phyloP scores from a whole-genome alignment of 2,329 filamentous ascomycete genomes.

The Domatiomyces globalis region DNA sequence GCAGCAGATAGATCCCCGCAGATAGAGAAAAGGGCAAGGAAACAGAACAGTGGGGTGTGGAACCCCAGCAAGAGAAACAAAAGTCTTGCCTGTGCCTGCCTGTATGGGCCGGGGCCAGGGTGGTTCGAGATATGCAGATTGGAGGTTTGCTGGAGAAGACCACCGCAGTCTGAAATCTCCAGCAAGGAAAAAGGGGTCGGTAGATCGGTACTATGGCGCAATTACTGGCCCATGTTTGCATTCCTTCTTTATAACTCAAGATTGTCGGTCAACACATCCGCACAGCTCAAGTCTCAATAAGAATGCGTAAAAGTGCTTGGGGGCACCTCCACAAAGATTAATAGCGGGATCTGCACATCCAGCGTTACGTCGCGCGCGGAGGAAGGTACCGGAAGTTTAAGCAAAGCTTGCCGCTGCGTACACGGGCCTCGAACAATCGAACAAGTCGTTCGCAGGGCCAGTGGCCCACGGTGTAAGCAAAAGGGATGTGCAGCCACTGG shows the following conservation, averaged over 20 bases:
- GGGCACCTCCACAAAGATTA: not conserved
- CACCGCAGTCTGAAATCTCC: too few species aligned
- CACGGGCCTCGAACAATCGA: not conserved
- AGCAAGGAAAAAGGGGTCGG: too few species aligned
- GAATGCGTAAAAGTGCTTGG: too few species aligned
- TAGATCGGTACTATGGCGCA: too few species aligned
- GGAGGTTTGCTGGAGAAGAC: too few species aligned
- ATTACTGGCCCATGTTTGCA: too few species aligned
- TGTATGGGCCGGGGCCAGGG: not conserved
- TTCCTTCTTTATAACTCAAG: too few species aligned
- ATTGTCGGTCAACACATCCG: too few species aligned
- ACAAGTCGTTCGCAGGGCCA: not conserved
- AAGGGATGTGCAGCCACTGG: not conserved
- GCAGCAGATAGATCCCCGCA: conserved; percentile 13
- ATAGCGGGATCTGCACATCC: not conserved
- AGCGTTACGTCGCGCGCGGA: not conserved
- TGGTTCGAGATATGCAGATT: not conserved
- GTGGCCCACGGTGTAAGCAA: not conserved
- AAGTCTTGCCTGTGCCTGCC: not conserved
- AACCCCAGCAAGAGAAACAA: too few species aligned
- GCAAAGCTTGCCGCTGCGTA: not conserved
- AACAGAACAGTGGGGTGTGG: too few species aligned
- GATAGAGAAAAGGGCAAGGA: not conserved
- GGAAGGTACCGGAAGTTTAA: not conserved
- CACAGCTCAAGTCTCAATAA: too few species aligned